Conservation (phyloP, 129 eudicot genomes). For the Flaveria trinervia region DNA sequence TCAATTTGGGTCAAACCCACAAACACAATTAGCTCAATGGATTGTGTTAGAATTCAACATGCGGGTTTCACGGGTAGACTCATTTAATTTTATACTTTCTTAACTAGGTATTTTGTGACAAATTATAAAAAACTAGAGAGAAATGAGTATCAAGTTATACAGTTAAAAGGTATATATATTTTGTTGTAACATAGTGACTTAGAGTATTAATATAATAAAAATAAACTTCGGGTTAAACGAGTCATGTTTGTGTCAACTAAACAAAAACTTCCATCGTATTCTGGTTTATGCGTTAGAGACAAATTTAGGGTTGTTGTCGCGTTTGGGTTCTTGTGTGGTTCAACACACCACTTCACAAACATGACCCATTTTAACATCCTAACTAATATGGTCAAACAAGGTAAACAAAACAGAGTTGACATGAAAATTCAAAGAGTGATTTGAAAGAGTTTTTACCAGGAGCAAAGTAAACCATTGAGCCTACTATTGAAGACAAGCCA, state of each 20-base stretch:
- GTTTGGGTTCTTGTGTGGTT: not conserved
- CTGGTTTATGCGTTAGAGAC: too few relatives aligned
- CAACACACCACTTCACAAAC: not conserved
- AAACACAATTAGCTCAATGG: not conserved
- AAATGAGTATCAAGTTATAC: not conserved
- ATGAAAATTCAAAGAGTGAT: constrained; percentile 15
- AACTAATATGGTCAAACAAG: too few relatives aligned
- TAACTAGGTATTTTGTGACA: not conserved
- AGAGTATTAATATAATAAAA: too few relatives aligned
- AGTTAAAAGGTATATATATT: not conserved
- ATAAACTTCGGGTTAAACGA: too few relatives aligned
- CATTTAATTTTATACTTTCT: not conserved
- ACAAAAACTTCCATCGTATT: too few relatives aligned
- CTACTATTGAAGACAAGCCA: constrained; percentile 65
- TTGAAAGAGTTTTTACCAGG: constrained; percentile 55
- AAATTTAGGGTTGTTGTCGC: not conserved
- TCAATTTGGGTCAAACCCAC: not conserved
- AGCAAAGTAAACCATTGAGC: constrained; percentile 81
- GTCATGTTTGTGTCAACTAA: too few relatives aligned
- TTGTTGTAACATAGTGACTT: too few relatives aligned
- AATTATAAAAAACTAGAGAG: not conserved
- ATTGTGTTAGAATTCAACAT: not conserved
- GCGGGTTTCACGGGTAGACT: not conserved
- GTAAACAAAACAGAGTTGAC: not conserved
- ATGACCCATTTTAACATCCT: not conserved